These are phyloP conservation scores for Neurospora sp. DNA, from an alignment of 495 filamentous ascomycete species.

Conservation along the genomic window DNA sequence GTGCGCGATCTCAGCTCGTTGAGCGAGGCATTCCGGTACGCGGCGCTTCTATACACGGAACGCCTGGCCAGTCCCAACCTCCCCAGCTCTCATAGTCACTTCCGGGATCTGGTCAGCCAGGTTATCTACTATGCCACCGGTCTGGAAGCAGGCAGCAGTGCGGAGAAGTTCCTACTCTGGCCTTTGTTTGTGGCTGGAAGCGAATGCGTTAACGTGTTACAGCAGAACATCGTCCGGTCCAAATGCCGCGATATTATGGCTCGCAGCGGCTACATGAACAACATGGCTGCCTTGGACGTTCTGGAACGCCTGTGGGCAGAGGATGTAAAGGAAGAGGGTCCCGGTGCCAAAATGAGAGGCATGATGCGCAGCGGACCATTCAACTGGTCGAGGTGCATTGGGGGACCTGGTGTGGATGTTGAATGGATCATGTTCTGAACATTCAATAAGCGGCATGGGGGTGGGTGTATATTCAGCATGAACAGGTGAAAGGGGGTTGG, in stretches of 20 bases:
- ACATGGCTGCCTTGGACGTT: conserved; percentile 73
- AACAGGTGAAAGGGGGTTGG: not conserved
- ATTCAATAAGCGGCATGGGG: not conserved
- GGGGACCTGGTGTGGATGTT: conserved; percentile 53
- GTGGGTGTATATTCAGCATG: not conserved
- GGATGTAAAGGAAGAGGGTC: conserved; percentile 34
- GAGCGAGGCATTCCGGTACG: conserved; percentile 83
- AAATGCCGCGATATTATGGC: conserved; percentile 79
- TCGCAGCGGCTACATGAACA: conserved; percentile 87
- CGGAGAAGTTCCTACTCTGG: conserved; percentile 88
- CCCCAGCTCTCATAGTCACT: conserved; percentile 64
- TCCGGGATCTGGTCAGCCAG: conserved; percentile 72
- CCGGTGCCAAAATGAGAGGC: conserved; percentile 19
- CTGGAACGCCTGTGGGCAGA: conserved; percentile 73
- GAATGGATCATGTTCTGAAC: conserved; percentile 79
- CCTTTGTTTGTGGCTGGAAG: conserved; percentile 85
- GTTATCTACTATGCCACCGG: conserved; percentile 73
- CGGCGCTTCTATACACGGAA: conserved; percentile 83
- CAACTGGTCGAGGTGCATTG: conserved; percentile 69
- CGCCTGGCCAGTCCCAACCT: conserved; percentile 71
- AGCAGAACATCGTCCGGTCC: conserved; percentile 64
- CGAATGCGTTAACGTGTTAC: conserved; percentile 75
- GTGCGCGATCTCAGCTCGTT: conserved; percentile 47
- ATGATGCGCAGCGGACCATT: conserved; percentile 40
- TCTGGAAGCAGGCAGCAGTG: conserved; percentile 52